Evolutionary conservation across 176 grass and related monocot genomes (phyloP).

Genomic region (Oryza australiensis): DNA sequence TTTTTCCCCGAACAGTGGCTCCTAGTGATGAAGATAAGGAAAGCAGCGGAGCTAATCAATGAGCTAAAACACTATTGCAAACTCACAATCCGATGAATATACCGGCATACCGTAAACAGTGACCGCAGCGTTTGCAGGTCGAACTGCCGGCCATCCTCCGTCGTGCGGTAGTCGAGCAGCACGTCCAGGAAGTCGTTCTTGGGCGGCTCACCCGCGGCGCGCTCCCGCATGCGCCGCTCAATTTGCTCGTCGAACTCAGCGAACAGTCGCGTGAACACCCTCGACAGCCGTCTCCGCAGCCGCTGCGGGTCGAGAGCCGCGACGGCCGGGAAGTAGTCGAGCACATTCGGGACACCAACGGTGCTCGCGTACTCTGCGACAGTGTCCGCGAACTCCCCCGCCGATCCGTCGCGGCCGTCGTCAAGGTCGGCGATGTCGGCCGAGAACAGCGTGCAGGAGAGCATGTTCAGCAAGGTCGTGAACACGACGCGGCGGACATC

Average conservation of each 20-base stretch:
- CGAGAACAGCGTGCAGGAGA: conserved; percentile 49
- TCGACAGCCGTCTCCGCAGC: neutral
- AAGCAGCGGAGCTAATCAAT: no score
- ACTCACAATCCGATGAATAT: no score
- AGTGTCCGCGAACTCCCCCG: conserved; percentile 29
- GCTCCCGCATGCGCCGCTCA: conserved; percentile 20
- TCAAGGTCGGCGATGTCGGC: conserved; percentile 41
- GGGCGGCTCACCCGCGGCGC: neutral
- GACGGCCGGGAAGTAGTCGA: conserved; percentile 53
- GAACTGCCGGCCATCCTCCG: no score
- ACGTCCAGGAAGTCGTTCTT: no score
- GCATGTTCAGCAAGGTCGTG: conserved; percentile 32
- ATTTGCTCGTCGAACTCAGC: conserved; percentile 46
- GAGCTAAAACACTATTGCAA: no score
- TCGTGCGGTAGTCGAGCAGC: no score
- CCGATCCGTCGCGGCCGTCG: conserved; percentile 1
- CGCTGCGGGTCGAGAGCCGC: conserved; percentile 52
- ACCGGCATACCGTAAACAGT: no score
- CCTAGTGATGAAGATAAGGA: no score
- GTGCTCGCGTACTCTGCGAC: conserved; percentile 22
- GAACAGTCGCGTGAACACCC: conserved; percentile 26
- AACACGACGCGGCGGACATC: conserved; percentile 35
- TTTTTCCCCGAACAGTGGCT: no score
- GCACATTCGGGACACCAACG: conserved; percentile 36
- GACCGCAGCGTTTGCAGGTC: no score